phyloP scores from a whole-genome alignment of 2,329 filamentous ascomycete species.

The Aspergillus fructus region DNA sequence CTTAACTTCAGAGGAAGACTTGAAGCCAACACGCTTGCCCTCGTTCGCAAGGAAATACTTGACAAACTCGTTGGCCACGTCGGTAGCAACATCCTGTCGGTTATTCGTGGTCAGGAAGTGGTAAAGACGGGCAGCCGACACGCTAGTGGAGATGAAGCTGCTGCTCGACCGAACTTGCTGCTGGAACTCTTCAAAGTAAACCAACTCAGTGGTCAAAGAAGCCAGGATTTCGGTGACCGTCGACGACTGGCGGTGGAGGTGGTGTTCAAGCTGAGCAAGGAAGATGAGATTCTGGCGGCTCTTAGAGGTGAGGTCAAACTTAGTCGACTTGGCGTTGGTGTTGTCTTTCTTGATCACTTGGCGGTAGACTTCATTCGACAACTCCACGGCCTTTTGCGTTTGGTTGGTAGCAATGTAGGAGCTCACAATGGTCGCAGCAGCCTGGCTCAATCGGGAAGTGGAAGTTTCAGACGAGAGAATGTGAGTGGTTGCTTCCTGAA shows the following conservation, averaged over 20 bases:
- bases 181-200: constrained; percentile 43
- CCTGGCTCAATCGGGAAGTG: constrained; percentile 29
- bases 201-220: constrained; percentile 44
- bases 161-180: constrained; percentile 36
- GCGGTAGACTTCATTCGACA: constrained; percentile 39
- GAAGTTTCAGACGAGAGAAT: constrained; percentile 35
- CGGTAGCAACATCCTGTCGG: constrained; percentile 23
- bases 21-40: constrained; percentile 28
- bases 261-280: constrained; percentile 48
- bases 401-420: constrained; percentile 38
- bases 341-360: constrained; percentile 41
- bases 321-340: constrained; percentile 27
- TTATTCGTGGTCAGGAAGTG: constrained; percentile 28
- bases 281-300: constrained; percentile 42
- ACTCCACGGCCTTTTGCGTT: constrained; percentile 31
- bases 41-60: constrained; percentile 35
- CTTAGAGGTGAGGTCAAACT: constrained; percentile 36
- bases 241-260: constrained; percentile 26
- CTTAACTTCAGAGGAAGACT: constrained; percentile 27
- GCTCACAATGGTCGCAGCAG: constrained; percentile 37
- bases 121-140: constrained; percentile 36
- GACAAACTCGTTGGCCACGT: constrained; percentile 31
- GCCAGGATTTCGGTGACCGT: constrained; percentile 46
- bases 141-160: constrained; percentile 36
- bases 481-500: constrained; percentile 34